Percentiles rank a stretch among this genome's conserved stretches.
phyloP scores from a whole-genome alignment of 441 rosid species.

The Arabidopsis hybrid region DNA sequence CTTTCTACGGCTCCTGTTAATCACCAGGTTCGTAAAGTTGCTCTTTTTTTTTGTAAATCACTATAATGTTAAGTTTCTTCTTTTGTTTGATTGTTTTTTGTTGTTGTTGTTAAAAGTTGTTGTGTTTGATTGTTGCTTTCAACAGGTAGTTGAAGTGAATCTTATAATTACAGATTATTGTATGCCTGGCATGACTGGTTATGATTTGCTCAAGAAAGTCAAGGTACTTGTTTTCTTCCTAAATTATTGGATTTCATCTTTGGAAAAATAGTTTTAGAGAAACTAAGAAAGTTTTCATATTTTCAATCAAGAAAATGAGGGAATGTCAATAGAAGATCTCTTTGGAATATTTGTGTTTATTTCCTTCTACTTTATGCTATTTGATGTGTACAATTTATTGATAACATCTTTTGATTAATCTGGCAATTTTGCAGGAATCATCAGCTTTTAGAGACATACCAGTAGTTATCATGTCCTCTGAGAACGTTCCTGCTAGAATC shows the following conservation, averaged over 20 bases:
- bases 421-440: slow-evolving; percentile 57
- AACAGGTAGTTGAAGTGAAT: slow-evolving; percentile 67
- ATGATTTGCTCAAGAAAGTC: slow-evolving; percentile 76
- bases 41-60: slow-evolving; percentile 4
- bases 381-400: slow-evolving; percentile 15
- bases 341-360: slow-evolving; percentile 23
- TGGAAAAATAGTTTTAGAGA: slow-evolving; percentile 27
- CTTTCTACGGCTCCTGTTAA: slow-evolving; percentile 46
- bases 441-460: slow-evolving; percentile 64
- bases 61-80: background rate
- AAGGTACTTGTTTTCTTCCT: slow-evolving; percentile 53
- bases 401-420: slow-evolving; percentile 9
- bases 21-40: slow-evolving; percentile 52
- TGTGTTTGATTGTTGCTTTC: slow-evolving; percentile 16
- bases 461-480: slow-evolving; percentile 76
- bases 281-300: background rate
- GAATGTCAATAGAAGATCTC: slow-evolving; percentile 27
- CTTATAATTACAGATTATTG: slow-evolving; percentile 74
- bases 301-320: slow-evolving; percentile 22
- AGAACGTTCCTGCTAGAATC: slow-evolving; percentile 71
- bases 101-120: too few relatives aligned
- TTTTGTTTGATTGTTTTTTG: background rate
- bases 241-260: slow-evolving; percentile 23
- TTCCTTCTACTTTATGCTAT: slow-evolving; percentile 16
- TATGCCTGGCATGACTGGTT: slow-evolving; percentile 87